These are phyloP conservation scores for Pythium myriotylum DNA, from an alignment of 352 stramenopile genomes.

Conservation along the genomic window DNA sequence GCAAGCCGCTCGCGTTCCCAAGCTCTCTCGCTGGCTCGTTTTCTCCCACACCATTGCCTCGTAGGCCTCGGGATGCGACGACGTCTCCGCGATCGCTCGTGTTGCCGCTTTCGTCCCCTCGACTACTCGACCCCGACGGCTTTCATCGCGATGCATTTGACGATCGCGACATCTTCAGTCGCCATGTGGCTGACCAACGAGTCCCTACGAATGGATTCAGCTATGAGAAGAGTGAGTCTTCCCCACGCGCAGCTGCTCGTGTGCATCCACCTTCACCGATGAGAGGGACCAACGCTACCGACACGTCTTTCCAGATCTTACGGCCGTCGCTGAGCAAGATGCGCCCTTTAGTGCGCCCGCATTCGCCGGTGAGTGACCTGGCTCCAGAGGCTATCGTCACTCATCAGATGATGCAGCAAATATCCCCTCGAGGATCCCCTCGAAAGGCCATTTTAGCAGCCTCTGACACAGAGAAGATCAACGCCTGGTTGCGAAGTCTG, in stretches of 20 bases:
- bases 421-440: slow-evolving; percentile 23
- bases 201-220: background rate
- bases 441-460: slow-evolving; percentile 39
- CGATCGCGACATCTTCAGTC: slow-evolving; percentile 32
- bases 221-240: slow-evolving; percentile 17
- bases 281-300: background rate
- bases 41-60: slow-evolving; percentile 3
- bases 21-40: background rate
- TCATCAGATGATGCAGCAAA: slow-evolving; percentile 27
- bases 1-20: background rate
- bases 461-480: slow-evolving; percentile 66
- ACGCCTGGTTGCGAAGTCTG: slow-evolving; percentile 59
- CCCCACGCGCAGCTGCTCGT: slow-evolving; percentile 10
- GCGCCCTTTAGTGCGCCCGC: slow-evolving; percentile 21
- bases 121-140: slow-evolving; percentile 22
- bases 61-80: background rate
- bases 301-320: background rate
- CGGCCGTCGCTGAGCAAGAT: slow-evolving; percentile 17
- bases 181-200: slow-evolving; percentile 18
- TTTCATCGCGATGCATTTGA: slow-evolving; percentile 21
- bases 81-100: background rate
- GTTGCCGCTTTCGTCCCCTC: slow-evolving; percentile 18
- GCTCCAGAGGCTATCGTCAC: slow-evolving; percentile 26
- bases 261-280: slow-evolving; percentile 11
- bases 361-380: slow-evolving; percentile 26